phyloP scores from a whole-genome alignment of 768 basidiomycete genomes.

The Infundibulicybe gibba region DNA sequence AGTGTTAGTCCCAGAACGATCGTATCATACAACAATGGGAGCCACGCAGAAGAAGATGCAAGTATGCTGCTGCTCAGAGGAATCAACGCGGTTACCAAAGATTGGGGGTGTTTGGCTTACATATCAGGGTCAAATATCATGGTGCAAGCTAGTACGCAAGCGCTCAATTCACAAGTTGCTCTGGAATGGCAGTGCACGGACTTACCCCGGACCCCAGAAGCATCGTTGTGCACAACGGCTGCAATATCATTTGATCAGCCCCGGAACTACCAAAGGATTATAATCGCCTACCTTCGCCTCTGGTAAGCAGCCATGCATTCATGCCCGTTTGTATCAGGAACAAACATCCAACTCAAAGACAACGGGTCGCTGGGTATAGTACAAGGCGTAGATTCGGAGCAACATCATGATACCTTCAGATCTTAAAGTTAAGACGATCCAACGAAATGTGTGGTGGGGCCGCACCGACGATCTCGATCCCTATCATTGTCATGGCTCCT shows the following conservation, averaged over 20 bases:
- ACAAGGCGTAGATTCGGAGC: conserved; percentile 42
- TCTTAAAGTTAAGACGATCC: neutral
- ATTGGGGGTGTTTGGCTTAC: conserved; percentile 23
- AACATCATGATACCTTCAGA: conserved; percentile 50
- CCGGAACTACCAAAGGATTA: neutral
- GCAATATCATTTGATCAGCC: neutral
- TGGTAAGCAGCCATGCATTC: conserved; percentile 52
- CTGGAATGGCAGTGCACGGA: neutral
- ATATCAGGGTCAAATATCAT: conserved; percentile 36
- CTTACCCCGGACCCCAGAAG: conserved; percentile 31
- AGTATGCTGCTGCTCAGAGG: conserved; percentile 27
- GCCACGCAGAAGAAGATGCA: conserved; percentile 47
- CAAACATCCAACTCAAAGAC: conserved; percentile 25
- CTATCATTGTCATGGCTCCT: conserved; percentile 50
- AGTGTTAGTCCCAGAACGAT: conserved; percentile 36
- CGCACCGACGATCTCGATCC: conserved; percentile 42
- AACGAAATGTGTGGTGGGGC: neutral
- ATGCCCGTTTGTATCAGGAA: conserved; percentile 41
- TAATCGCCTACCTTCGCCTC: conserved; percentile 40
- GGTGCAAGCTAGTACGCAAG: conserved; percentile 31
- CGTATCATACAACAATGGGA: conserved; percentile 46
- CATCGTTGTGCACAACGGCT: conserved; percentile 39
- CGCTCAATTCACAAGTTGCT: too few species aligned
- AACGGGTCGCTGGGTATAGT: conserved; percentile 27
- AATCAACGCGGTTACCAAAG: neutral